A percentile compares a stretch with the other conserved stretches of the same genome.
These are phyloP conservation scores for Diaporthe ilicicola DNA, from an alignment of 2,329 filamentous ascomycete species.

Conservation along the genomic window DNA sequence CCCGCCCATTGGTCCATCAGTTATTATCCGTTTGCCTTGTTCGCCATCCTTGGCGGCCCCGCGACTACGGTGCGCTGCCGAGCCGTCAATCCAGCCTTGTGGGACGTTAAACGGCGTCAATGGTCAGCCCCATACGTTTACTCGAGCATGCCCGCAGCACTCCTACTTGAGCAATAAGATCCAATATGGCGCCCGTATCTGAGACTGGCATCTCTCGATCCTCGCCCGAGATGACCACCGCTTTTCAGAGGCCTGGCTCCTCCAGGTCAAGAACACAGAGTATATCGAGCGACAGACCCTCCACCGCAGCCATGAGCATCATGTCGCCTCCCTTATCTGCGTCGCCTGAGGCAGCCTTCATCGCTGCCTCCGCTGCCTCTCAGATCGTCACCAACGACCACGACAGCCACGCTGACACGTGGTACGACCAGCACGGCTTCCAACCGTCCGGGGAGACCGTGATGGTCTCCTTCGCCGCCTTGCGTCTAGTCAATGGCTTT, in stretches of 20 bases:
- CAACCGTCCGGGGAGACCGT: slow-evolving; percentile 74
- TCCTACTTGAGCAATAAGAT: slow-evolving; percentile 23
- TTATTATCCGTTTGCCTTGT: slow-evolving; percentile 7
- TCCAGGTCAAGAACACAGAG: slow-evolving; percentile 63
- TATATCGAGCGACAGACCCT: slow-evolving; percentile 76
- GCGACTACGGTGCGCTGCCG: slow-evolving; percentile 28
- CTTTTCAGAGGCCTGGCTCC: slow-evolving; percentile 33
- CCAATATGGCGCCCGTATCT: slow-evolving; percentile 28
- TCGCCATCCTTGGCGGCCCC: slow-evolving; percentile 6
- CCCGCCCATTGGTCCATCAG: slow-evolving; percentile 13
- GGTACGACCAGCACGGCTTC: slow-evolving; percentile 74
- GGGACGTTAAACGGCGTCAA: slow-evolving; percentile 20
- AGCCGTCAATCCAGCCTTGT: slow-evolving; percentile 10
- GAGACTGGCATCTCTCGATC: slow-evolving; percentile 30
- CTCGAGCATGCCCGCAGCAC: slow-evolving; percentile 23
- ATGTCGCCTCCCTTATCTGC: slow-evolving; percentile 73
- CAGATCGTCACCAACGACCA: slow-evolving; percentile 92
- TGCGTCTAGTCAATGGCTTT: slow-evolving; percentile 87
- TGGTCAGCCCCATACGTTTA: slow-evolving; percentile 15
- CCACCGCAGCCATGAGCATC: slow-evolving; percentile 65
- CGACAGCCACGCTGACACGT: slow-evolving; percentile 75
- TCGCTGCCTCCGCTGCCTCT: slow-evolving; percentile 86
- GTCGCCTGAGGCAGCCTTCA: slow-evolving; percentile 84
- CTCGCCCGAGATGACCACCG: slow-evolving; percentile 23
- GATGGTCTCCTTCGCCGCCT: slow-evolving; percentile 75